Base-by-base conservation (phyloP, 2,329 filamentous ascomycete species). In the Fusarium udum region DNA sequence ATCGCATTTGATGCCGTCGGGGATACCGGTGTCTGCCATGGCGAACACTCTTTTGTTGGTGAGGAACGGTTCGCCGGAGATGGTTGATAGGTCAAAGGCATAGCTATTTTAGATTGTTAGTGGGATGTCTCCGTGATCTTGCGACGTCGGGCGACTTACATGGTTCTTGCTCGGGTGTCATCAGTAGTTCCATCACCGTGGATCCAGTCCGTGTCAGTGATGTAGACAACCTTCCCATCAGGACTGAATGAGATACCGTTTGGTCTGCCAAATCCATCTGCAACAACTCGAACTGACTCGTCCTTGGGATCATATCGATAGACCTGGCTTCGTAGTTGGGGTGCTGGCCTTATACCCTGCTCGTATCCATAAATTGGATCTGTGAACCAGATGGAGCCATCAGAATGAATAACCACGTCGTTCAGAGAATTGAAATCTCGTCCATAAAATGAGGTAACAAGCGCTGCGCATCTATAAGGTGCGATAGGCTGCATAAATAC, bases 1-100 rank as follows among this genome's bases (percentile, higher is more conserved):
- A 55, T 87, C 85, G 62, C 83, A 85, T 63, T 86, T 85, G 63
- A 87, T 85, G n/a, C 81, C 83, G 67, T 81, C 85, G 0, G 87
- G 87, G 6, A 87, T 81, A 0, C 86, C 86, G 0, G 75, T 80
- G 45, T 85, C 83, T 2, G 85, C 84, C 76, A 86, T 84, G 5
- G 86, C 85, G 66, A 90, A 89, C 0, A 89, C 75, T 36, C 87
- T 81, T 22, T 84, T 82, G 72, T 88, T 88, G 4, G 72, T 77
- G 31, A 89, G 78, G 48, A 85, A 84, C 0, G 83, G 84, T n/a
- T 81, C 67, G 7, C 73, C 72, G 18, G 72, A 71, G 49, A 75
- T 64, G 6, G n/a, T 28, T 1, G 67, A 45, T 4, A 84, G 28
- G 16, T 84, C 81, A 26, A 83, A 83, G 0, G 82, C 82, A 43